Base-by-base conservation (phyloP, 1,284 basidiomycete genomes). In the Sutorius eximius region DNA sequence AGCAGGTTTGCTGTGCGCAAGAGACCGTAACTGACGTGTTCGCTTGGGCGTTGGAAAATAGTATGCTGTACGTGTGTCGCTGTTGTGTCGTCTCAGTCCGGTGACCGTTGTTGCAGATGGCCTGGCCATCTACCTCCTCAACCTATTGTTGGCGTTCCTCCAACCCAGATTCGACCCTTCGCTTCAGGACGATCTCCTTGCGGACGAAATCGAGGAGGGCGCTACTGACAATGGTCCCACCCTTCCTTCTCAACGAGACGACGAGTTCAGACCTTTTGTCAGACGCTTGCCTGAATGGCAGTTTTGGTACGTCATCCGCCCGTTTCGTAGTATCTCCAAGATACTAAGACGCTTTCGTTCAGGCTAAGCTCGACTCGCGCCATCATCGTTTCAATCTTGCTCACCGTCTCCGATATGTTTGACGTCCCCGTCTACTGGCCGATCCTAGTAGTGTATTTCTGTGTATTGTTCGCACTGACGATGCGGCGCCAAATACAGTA, bases 341-440 rank as follows among this genome's bases (percentile, higher is more conserved):
- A 37, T 13, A 20, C 57, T 56, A 45, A 62, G 29, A 46, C n/a
- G 3, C 22, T 43, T 10, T 13, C 18, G 44, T 29, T 70, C 71
- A 94, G 92, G 95, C 81, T 97, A 51, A 93, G 93, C 9, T 82
- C 93, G 1, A 99, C 95, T 5, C 89, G 93, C 53, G 95, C 97
- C 6, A 91, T 91, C 22, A 50, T 90, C 16, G 73, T 99, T 53
- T 89, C 94, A 5, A 70, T 97, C 45, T 73, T 89, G 51, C 88
- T 89, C 71, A 93, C 95, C 5, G 75, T 87, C 57, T 95, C 89
- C 29, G 82, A 87, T 45, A 71, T 83, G 37, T 96, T 96, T 64
- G 95, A 98, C 71, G 89, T 98, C 18, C 96, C 96, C 12, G 96
- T 99, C 22, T 98, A 97, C 75, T 98, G 96, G 94, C 95, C 95